A percentile compares a stretch with the other conserved stretches of the same genome.
These are phyloP conservation scores for Eucalyptus marginata DNA, from an alignment of 345 rosid genomes.

Conservation along the genomic window DNA sequence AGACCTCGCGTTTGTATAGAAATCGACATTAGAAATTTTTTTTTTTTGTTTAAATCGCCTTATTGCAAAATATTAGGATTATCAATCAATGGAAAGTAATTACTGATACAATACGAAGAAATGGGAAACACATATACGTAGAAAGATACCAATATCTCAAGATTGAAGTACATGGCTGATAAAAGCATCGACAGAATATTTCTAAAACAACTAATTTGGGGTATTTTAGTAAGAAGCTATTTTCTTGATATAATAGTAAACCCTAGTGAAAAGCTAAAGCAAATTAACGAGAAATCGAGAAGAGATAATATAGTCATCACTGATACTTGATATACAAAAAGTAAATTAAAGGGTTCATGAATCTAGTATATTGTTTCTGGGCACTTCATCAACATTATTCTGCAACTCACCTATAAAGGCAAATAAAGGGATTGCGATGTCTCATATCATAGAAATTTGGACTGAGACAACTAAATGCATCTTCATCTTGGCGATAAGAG, in stretches of 20 bases:
- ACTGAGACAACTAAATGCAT: neutral
- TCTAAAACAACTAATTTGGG: no score
- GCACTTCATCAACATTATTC: neutral
- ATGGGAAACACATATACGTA: neutral
- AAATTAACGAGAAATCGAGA: no score
- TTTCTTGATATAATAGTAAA: neutral
- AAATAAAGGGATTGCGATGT: neutral
- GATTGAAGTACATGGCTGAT: no score
- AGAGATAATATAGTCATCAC: no score
- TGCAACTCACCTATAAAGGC: fast-evolving
- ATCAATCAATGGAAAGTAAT: neutral
- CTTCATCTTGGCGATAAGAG: neutral
- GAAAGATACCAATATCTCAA: neutral
- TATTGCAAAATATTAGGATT: neutral
- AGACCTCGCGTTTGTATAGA: no score
- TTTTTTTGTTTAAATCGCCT: neutral
- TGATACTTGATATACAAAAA: no score
- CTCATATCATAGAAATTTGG: neutral
- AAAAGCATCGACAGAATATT: no score
- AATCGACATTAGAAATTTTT: neutral
- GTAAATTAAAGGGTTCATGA: neutral
- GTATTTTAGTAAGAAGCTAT: no score
- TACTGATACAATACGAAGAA: neutral
- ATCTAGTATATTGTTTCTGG: neutral
- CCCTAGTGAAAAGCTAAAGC: neutral